Evolutionary conservation across 2,329 filamentous ascomycete species (phyloP).

Genomic region (Botryotinia calthae): DNA sequence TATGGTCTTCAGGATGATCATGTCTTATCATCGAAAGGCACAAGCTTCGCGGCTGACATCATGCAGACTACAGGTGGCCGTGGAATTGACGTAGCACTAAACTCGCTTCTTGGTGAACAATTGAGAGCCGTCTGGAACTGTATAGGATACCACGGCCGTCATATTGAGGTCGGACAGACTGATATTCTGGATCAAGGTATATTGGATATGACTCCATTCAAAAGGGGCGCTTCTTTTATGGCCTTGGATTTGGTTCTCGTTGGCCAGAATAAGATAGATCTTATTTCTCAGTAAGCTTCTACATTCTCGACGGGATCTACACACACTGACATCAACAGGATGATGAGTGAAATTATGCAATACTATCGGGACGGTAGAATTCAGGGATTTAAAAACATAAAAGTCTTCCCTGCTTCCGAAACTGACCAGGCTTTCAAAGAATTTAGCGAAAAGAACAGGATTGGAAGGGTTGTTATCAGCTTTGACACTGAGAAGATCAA

Average conservation of each 20-base stretch:
- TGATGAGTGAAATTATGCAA: slow-evolving; percentile 1
- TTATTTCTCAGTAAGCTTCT: background rate
- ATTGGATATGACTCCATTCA: slow-evolving; percentile 5
- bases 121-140: slow-evolving; percentile 37
- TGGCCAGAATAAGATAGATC: background rate
- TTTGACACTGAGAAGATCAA: slow-evolving; percentile 7
- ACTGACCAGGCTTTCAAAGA: slow-evolving; percentile 2
- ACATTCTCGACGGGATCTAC: background rate
- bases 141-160: slow-evolving; percentile 40
- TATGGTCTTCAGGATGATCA: slow-evolving; percentile 41
- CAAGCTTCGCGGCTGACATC: slow-evolving; percentile 40
- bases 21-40: slow-evolving; percentile 44
- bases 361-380: no score
- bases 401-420: background rate
- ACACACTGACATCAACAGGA: background rate
- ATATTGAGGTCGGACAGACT: slow-evolving; percentile 39
- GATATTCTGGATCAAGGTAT: slow-evolving; percentile 30
- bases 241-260: slow-evolving; percentile 17
- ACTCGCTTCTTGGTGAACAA: slow-evolving; percentile 31
- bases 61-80: slow-evolving; percentile 26
- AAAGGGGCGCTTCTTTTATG: slow-evolving; percentile 12
- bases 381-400: no score
- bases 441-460: background rate
- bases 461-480: slow-evolving; percentile 13
- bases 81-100: slow-evolving; percentile 36